Percentiles rank a stretch among this genome's conserved stretches.
These are phyloP conservation scores for Rhizopogon rudus DNA, from an alignment of 768 basidiomycete genomes.

Conservation along the genomic window DNA sequence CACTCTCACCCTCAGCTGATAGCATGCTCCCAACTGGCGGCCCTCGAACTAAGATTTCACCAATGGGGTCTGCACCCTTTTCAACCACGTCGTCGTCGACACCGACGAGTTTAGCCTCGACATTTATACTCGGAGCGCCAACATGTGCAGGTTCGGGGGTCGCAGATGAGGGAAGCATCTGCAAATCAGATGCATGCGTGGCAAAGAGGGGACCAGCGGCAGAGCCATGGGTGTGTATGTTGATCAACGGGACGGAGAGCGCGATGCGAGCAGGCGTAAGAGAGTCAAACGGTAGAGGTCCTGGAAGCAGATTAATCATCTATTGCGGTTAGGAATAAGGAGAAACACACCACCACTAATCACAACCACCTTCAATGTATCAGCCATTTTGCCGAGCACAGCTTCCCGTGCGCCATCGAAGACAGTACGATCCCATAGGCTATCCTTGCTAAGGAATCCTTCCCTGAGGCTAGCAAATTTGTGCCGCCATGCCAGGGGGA, in stretches of 20 bases:
- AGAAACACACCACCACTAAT: slow-evolving; percentile 61
- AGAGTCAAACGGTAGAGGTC: slow-evolving; percentile 40
- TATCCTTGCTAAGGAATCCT: slow-evolving; percentile 73
- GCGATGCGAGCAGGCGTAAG: slow-evolving; percentile 67
- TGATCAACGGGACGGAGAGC: slow-evolving; percentile 72
- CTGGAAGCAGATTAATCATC: slow-evolving; percentile 26
- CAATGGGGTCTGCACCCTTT: slow-evolving; percentile 59
- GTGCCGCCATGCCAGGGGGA: slow-evolving; percentile 69
- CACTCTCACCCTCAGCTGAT: slow-evolving; percentile 29
- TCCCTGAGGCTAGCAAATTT: slow-evolving; percentile 64
- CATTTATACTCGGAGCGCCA: slow-evolving; percentile 81
- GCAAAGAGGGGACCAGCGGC: slow-evolving; percentile 78
- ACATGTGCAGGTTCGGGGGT: slow-evolving; percentile 38
- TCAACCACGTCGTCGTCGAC: slow-evolving; percentile 66
- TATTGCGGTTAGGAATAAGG: background rate
- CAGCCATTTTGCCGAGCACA: slow-evolving; percentile 56
- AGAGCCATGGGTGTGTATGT: slow-evolving; percentile 53
- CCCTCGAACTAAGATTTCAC: slow-evolving; percentile 60
- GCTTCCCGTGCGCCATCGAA: slow-evolving; percentile 62
- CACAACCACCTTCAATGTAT: slow-evolving; percentile 61
- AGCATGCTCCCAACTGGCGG: slow-evolving; percentile 63
- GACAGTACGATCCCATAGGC: slow-evolving; percentile 80
- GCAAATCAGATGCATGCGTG: slow-evolving; percentile 81
- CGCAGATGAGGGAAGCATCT: slow-evolving; percentile 50
- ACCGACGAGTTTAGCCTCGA: slow-evolving; percentile 75